phyloP scores from a whole-genome alignment of 495 filamentous ascomycete genomes.

The Penicillium egyptiacum region DNA sequence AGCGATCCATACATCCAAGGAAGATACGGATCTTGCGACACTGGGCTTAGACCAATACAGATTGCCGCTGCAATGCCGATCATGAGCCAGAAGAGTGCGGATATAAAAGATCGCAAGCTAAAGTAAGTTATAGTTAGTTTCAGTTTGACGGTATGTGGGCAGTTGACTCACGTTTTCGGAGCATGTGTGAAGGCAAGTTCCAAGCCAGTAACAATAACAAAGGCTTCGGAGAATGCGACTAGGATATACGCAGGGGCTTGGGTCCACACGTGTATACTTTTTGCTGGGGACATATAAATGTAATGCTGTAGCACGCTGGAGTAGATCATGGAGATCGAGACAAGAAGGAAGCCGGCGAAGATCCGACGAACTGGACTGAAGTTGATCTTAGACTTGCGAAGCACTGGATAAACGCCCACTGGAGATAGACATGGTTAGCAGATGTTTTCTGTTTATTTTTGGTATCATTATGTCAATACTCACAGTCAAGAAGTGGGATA shows the following conservation, averaged over 20 bases:
- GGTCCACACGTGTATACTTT: conserved; percentile 49
- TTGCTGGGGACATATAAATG: conserved; percentile 48
- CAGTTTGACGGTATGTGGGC: too few relatives aligned
- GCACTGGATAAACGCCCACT: conserved; percentile 20
- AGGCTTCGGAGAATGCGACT: conserved; percentile 58
- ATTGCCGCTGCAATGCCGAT: conserved; percentile 29
- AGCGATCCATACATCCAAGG: conserved; percentile 54
- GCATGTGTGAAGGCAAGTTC: conserved; percentile 46
- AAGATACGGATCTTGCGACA: conserved; percentile 37
- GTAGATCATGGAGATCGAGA: conserved; percentile 50
- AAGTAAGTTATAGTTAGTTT: not conserved
- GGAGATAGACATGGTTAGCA: conserved; percentile 18
- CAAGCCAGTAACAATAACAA: conserved; percentile 53
- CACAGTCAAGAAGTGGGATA: conserved; percentile 60
- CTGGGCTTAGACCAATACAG: conserved; percentile 30
- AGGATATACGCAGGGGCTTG: conserved; percentile 58
- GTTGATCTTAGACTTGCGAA: conserved; percentile 49
- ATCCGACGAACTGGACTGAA: conserved; percentile 66
- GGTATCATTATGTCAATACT: conserved; percentile 51
- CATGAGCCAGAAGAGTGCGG: conserved; percentile 28
- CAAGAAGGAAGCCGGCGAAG: conserved; percentile 59
- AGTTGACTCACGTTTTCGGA: conserved; percentile 17
- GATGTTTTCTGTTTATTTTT: not conserved
- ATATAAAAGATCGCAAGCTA: conserved; percentile 31
- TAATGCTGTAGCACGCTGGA: conserved; percentile 62